Evolutionary conservation across 768 basidiomycete genomes (phyloP), one percentile per base, ranked within the genome.

Genomic region (Mycena alexandri): DNA sequence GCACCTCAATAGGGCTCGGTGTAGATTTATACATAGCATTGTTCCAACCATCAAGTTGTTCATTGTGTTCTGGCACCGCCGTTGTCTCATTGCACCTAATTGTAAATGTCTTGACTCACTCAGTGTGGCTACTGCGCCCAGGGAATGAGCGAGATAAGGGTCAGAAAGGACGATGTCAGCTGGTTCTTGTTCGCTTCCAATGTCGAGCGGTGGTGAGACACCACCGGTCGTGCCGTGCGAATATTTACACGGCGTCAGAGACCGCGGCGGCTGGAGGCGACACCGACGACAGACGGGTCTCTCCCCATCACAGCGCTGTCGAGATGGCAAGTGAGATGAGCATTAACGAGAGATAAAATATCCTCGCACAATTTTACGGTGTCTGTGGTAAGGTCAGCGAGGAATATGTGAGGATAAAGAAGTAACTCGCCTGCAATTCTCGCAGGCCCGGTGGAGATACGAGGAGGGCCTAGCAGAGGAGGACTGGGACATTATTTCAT

Each of bases 221-320:
- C 38, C 38, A 38, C 38, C 38, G 38, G 38, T 38, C 38, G 43
- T 25, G 25, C 25, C 25, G 14, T 63, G 62, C 3, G 62, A 63
- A 21, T 63, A 63, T 41, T 38, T 24, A 44, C 62, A 63, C 9
- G 53, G 53, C 7, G 29, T 43, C 3, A 55, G 44, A 46, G 62
- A 47, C 44, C 62, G 47, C 10, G 62, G 62, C 5, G 62, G 62
- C 21, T 46, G 62, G 12, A 63, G 34, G 12, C 62, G 62, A 63
- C 62, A 63, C n/a, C 44, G 62, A 55, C 43, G 44, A 41, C 62
- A 63, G n/a, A 63, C 22, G 5, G 62, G 62, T 22, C 62, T 55
- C 19, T 63, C 62, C 13, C 52, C 62, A 24, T 55, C 62, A 22
- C 62, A 63, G 29, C 62, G 14, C 62, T 63, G 24, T 1, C 24